Evolutionary conservation across 768 basidiomycete genomes (phyloP), one percentile per base, ranked within the genome.

Genomic region (Rhizopogon vesiculosus): DNA sequence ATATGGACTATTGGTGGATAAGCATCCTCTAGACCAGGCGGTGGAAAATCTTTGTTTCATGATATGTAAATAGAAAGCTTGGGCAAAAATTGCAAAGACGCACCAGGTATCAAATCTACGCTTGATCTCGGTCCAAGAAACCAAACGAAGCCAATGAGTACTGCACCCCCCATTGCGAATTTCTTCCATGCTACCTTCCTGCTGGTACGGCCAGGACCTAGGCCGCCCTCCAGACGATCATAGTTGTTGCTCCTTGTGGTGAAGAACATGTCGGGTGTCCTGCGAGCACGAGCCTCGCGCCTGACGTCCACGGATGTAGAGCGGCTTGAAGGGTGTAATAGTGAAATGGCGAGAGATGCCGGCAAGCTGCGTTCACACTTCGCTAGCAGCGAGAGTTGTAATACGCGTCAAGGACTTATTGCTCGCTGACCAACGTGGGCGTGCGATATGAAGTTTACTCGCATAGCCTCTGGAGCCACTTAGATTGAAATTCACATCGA

Each of bases 121-220:
- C 54, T 51, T 15, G 39, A 33, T 46, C 63, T 67, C 7, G 88
- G 87, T 7, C 82, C 81, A 66, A 89, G 81, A 54, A 89, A 71
- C 77, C 83, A 91, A 28, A 91, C 80, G 43, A 88, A 64, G 8
- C 72, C 76, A 56, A 89, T 72, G 44, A 89, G 66, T 1, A 82
- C 66, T 2, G 67, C 76, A 51, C 82, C 85, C 3, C 76, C 86
- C 7, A 89, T 66, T 3, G 78, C 81, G 54, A 89, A 78, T 72
- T 82, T 87, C 68, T 83, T 89, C 88, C 88, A 90, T 18, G 67
- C 68, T 43, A 76, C 66, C 43, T 61, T 72, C 59, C 58, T 73
- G 49, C 66, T 57, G 22, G 59, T 57, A 19, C 78, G 69, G 42
- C 69, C 67, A 1, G 82, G 79, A 5, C 85, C 84, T 69, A 81